These are phyloP conservation scores for Suhomyces bokatorum DNA, from an alignment of 1,139 yeast species.

Conservation along the genomic window DNA sequence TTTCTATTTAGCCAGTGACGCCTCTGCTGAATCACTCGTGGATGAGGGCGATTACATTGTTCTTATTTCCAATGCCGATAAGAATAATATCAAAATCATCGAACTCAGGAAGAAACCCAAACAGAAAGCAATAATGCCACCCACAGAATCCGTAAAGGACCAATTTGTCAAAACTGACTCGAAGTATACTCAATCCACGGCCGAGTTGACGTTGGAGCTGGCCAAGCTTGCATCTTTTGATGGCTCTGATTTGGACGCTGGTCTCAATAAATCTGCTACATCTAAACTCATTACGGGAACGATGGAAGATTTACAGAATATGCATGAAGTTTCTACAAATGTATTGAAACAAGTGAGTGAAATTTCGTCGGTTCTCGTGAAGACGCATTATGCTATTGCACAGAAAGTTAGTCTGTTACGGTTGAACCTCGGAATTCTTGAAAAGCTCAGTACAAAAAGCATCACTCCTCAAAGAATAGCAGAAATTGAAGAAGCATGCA, in stretches of 20 bases:
- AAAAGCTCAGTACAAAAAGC: conserved; percentile 11
- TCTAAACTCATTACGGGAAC: not conserved
- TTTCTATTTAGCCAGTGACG: not conserved
- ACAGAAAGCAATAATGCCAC: not conserved
- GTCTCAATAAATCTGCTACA: not conserved
- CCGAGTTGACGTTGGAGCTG: not conserved
- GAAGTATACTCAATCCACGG: not conserved
- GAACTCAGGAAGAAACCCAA: not conserved
- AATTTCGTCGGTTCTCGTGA: conserved; percentile 24
- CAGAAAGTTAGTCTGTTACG: conserved; percentile 26
- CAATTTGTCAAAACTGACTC: not conserved
- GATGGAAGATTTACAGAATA: conserved; percentile 6
- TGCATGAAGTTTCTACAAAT: conserved; percentile 19
- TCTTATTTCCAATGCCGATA: not conserved
- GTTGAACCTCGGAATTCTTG: conserved; percentile 24
- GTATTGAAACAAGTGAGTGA: conserved; percentile 20
- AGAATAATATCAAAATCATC: conserved; percentile 1
- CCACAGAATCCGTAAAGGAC: not conserved
- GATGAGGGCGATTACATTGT: not conserved
- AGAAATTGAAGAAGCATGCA: conserved; percentile 8
- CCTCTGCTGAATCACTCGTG: not conserved
- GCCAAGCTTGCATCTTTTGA: not conserved
- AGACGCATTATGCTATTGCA: conserved; percentile 25
- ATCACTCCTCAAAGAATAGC: not conserved
- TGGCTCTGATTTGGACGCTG: not conserved